phyloP scores from a whole-genome alignment of 306 rosid species.

The apple (Malus domestica) region DNA sequence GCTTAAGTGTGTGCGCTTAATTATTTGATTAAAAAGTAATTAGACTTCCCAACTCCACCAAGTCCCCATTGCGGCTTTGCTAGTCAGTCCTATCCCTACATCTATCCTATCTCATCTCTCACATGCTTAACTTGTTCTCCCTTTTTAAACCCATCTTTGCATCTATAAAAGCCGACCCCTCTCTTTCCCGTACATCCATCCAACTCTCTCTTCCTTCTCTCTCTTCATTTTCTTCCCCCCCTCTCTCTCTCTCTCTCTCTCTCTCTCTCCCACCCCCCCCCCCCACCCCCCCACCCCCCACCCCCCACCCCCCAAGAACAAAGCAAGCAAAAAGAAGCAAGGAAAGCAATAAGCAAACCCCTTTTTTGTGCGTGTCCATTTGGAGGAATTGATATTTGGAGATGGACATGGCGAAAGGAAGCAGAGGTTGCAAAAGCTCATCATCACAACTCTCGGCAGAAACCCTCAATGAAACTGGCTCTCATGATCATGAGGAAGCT shows the following conservation, averaged over 20 bases:
- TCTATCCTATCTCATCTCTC: slow-evolving; percentile 1
- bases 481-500: background rate
- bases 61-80: slow-evolving; percentile 36
- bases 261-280: background rate
- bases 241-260: slow-evolving; percentile 1
- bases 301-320: background rate
- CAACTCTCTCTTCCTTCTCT: background rate
- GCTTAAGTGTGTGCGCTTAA: slow-evolving; percentile 12
- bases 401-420: background rate
- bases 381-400: background rate
- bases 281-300: background rate
- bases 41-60: background rate
- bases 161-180: slow-evolving; percentile 62
- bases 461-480: background rate
- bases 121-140: slow-evolving; percentile 15
- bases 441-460: background rate
- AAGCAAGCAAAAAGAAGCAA: background rate
- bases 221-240: background rate
- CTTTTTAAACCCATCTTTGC: background rate
- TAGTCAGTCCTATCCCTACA: background rate
- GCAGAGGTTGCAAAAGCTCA: background rate
- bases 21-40: background rate
- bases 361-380: slow-evolving; percentile 13
- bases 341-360: background rate
- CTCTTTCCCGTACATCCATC: slow-evolving; percentile 33